Evolutionary conservation across 1,284 basidiomycete genomes (phyloP).

Genomic region (Ceratobasidium sp.): DNA sequence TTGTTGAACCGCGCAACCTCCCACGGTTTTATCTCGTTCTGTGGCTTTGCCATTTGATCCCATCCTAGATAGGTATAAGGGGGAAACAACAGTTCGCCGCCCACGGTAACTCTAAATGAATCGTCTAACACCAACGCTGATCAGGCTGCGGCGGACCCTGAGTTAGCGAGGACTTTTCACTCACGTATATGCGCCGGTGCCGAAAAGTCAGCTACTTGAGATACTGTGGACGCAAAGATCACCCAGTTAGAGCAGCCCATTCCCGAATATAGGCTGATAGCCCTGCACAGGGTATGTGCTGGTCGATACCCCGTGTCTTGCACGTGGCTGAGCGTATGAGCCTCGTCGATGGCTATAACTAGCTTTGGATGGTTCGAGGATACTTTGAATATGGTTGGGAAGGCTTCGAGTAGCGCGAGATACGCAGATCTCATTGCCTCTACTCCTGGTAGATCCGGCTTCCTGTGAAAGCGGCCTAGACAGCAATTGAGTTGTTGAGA

Average conservation of each 20-base stretch:
- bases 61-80: neutral
- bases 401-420: neutral
- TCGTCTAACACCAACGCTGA: no score
- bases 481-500: no score
- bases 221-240: conserved; percentile 11
- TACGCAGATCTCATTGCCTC: neutral
- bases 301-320: neutral
- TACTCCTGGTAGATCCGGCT: no score
- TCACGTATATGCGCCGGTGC: neutral
- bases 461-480: no score
- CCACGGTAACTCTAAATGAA: no score
- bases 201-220: conserved; percentile 14
- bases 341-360: conserved; percentile 9
- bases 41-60: conserved; percentile 1
- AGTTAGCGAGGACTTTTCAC: no score
- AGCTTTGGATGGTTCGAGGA: neutral
- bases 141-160: no score
- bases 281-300: neutral
- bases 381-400: neutral
- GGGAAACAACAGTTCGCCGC: neutral
- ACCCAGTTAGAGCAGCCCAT: neutral
- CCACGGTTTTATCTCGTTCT: neutral
- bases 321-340: conserved; percentile 1
- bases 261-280: neutral
- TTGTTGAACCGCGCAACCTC: neutral